These are phyloP conservation scores for Allomyces macrogynus DNA, from an alignment of 192 early-diverging fungal genomes.

Conservation along the genomic window DNA sequence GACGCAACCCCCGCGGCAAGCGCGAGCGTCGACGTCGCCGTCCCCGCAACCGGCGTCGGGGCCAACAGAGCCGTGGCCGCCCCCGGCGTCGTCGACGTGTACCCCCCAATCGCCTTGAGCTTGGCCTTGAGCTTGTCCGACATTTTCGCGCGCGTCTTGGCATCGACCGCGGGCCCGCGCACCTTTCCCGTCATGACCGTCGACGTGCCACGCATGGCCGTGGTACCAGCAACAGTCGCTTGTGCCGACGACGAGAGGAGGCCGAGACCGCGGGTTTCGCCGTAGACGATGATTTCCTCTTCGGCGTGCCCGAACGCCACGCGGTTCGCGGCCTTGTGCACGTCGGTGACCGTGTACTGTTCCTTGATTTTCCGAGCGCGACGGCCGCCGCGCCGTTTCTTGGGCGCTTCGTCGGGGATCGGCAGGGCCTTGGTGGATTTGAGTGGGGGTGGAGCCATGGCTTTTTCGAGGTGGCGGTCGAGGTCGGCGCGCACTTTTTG, in stretches of 20 bases:
- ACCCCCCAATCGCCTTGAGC: background rate
- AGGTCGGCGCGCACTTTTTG: constrained; percentile 52
- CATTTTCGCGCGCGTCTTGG: constrained; percentile 42
- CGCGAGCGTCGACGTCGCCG: background rate
- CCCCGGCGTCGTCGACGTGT: background rate
- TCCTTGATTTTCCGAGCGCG: constrained; percentile 62
- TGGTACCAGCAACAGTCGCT: too few relatives aligned
- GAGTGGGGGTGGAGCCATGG: constrained; percentile 63
- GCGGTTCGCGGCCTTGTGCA: constrained; percentile 74
- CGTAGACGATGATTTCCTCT: constrained; percentile 66
- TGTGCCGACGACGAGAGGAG: constrained; percentile 38
- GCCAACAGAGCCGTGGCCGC: constrained; percentile 11
- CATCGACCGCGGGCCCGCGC: constrained; percentile 44
- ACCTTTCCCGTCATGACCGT: constrained; percentile 47
- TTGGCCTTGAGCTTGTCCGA: constrained; percentile 8
- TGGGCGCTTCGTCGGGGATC: constrained; percentile 73
- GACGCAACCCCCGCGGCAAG: background rate
- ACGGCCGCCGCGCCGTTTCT: constrained; percentile 77
- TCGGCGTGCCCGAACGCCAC: constrained; percentile 81
- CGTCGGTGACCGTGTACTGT: constrained; percentile 59
- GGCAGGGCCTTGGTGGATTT: constrained; percentile 77
- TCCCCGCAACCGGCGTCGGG: background rate
- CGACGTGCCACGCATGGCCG: constrained; percentile 3
- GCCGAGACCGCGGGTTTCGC: constrained; percentile 71
- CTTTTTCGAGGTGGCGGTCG: constrained; percentile 65